phyloP scores from a whole-genome alignment of 2,329 filamentous ascomycete species.

The Sporothrix dimorphospora region DNA sequence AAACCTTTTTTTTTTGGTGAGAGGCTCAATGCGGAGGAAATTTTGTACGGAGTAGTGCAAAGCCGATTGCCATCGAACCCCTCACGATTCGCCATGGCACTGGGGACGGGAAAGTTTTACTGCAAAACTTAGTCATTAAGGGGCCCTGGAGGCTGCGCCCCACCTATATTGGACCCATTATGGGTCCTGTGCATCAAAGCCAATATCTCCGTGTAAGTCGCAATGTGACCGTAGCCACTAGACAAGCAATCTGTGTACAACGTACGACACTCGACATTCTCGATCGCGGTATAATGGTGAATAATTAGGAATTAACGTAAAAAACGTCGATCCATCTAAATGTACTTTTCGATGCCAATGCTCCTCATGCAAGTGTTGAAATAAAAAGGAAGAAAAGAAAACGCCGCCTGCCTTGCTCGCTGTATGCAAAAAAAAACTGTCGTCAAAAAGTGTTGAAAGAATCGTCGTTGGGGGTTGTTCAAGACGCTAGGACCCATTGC shows the following conservation, averaged over 20 bases:
- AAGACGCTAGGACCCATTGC: background rate
- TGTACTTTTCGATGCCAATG: background rate
- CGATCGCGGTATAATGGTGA: background rate
- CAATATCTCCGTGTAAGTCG: slow-evolving; percentile 15
- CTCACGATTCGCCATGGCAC: slow-evolving; percentile 21
- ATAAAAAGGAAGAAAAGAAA: background rate
- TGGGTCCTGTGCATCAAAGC: background rate
- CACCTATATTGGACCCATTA: slow-evolving; percentile 9
- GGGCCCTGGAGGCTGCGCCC: background rate
- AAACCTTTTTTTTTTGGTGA: slow-evolving; percentile 15
- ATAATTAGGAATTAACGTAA: background rate
- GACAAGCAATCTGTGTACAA: background rate
- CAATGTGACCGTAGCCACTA: background rate
- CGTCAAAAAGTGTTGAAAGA: background rate
- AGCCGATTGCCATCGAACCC: slow-evolving; percentile 15
- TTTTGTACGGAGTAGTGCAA: slow-evolving; percentile 13
- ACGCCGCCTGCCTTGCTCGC: background rate
- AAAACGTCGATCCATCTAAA: slow-evolving; percentile 1
- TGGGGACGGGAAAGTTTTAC: background rate
- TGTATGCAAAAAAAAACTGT: background rate
- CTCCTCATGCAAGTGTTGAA: slow-evolving; percentile 6
- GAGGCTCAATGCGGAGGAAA: slow-evolving; percentile 19
- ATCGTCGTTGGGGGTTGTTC: too few species aligned
- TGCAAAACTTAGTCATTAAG: slow-evolving; percentile 19
- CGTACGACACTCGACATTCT: background rate